phyloP scores from a whole-genome alignment of 352 stramenopile genomes.

The Globisporangium spinosum region DNA sequence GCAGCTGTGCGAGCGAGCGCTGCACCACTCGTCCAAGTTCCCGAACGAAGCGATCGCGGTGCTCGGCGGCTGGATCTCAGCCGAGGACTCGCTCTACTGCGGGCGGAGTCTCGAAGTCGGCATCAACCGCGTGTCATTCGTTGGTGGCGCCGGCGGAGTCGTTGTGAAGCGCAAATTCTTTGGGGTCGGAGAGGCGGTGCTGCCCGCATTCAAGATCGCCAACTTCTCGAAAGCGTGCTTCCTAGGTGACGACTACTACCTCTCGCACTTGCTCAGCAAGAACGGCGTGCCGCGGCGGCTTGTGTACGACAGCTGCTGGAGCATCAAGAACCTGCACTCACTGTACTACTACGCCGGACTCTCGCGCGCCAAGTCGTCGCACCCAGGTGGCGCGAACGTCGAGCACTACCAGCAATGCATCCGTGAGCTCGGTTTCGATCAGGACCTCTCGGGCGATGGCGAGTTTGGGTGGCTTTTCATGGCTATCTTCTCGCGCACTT shows the following conservation, averaged over 20 bases:
- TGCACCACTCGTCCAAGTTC: slow-evolving; percentile 47
- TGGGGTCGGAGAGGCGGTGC: slow-evolving; percentile 24
- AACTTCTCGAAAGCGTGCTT: slow-evolving; percentile 50
- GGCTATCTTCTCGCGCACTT: slow-evolving; percentile 37
- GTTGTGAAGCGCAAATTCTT: slow-evolving; percentile 51
- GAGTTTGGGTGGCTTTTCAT: slow-evolving; percentile 42
- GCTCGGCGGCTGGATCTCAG: slow-evolving; percentile 46
- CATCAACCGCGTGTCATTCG: slow-evolving; percentile 49
- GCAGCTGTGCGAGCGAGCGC: slow-evolving; percentile 34
- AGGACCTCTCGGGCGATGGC: slow-evolving; percentile 42
- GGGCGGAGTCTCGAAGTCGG: slow-evolving; percentile 44
- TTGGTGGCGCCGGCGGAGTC: slow-evolving; percentile 48
- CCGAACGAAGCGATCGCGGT: slow-evolving; percentile 44
- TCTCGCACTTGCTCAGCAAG: slow-evolving; percentile 43
- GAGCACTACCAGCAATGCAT: slow-evolving; percentile 64
- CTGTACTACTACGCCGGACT: slow-evolving; percentile 33
- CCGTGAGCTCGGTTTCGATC: slow-evolving; percentile 34
- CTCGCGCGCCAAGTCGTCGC: slow-evolving; percentile 28
- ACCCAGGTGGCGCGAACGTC: slow-evolving; percentile 49
- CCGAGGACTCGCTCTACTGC: slow-evolving; percentile 47
- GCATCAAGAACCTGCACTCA: slow-evolving; percentile 23
- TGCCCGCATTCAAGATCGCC: slow-evolving; percentile 35
- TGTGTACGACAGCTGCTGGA: slow-evolving; percentile 54
- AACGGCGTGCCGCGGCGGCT: slow-evolving; percentile 37
- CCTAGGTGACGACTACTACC: slow-evolving; percentile 50